Base-by-base conservation (phyloP, 2,329 filamentous ascomycete species). In the Allantophomopsis lycopodina region DNA sequence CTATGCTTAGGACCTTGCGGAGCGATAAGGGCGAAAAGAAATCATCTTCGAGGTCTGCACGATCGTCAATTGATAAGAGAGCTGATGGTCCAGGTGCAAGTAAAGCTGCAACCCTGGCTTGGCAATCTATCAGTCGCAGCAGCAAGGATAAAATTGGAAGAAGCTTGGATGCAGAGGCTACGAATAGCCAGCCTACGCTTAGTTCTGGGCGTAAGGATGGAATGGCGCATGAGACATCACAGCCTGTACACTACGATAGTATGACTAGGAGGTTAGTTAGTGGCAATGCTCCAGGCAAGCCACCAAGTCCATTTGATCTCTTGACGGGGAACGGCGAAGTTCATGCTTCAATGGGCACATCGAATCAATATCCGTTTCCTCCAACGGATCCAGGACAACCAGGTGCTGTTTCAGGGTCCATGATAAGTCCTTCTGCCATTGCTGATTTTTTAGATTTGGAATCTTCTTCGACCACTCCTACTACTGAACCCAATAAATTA, bases 21-120 rank as follows among this genome's bases (percentile, higher is more conserved):
- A 63, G 69, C 5, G 69, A 64, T 46, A 49, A 58, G 15, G 51
- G 57, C 33, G 64, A 75, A 10, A 68, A 62, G 48, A 68, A 61
- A 18, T 35, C 58, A 11, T 50, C 54, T 7, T 63, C 64, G 17
- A 63, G 63, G 37, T 54, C 61, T 3, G 44, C 63, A 23, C 54
- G 46, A 33, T 32, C 41, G 13, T 46, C 45, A 35, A 34, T 43
- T 31, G 7, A 37, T 30, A 36, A 46, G 40, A 57, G 58, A 14
- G 36, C 38, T n/a, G 73, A 74, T 40, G 69, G 60, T 13, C 62
- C 62, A 7, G 65, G 74, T 1, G 68, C 76, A 11, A 79, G 68
- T 55, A 77, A 75, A 51, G 77, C 77, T 32, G 77, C 77, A 18
- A 73, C 71, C 3, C 52, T 80, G 39, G 77, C 77, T 23, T 82